Base-by-base conservation (phyloP, 352 stramenopile genomes). In the Globisporangium echinulatum region DNA sequence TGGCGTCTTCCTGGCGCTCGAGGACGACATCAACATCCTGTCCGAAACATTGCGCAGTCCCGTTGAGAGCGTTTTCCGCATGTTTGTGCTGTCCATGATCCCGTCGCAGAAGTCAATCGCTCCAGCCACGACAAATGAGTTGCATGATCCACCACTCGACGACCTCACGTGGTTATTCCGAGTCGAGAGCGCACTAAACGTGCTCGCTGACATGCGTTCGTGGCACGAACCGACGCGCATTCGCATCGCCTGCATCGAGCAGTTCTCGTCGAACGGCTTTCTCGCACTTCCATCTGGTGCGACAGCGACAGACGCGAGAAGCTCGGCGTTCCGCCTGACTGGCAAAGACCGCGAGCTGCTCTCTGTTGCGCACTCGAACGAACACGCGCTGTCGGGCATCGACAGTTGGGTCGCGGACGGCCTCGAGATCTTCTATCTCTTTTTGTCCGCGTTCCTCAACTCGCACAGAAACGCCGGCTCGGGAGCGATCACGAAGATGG, bases 381-480 rank as follows among this genome's bases (percentile, higher is more conserved):
- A 59, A 3, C 55, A 60, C 8, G 14, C 58, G 7, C 6, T 43
- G n/a, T 54, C 60, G 5, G 40, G 36, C 2, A 7, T 56, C n/a
- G 60, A 66, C 10, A 13, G 19, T 4, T 66, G 60, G 60, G 40
- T 66, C 2, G 47, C 49, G 3, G 54, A 66, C 19, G 60, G 48
- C 0, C 53, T 66, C 10, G 60, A 66, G 48, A 54, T 66, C 38
- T 40, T 66, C 40, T 66, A 66, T 13, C 39, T 66, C 39, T 66
- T 61, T 15, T 15, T 66, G 6, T 61, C 61, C 33, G 36, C 60
- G 5, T 66, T 66, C 43, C 60, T 66, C 38, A 66, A 56, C 39
- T 66, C 60, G 40, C 25, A 52, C 25, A 54, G 60, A 7, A 66
- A 66, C 46, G 6, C 52, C 11, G 59, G 59, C n/a, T 19, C 54